Base-by-base conservation (phyloP, 2,329 filamentous ascomycete genomes). In the Talaromyces sp. region DNA sequence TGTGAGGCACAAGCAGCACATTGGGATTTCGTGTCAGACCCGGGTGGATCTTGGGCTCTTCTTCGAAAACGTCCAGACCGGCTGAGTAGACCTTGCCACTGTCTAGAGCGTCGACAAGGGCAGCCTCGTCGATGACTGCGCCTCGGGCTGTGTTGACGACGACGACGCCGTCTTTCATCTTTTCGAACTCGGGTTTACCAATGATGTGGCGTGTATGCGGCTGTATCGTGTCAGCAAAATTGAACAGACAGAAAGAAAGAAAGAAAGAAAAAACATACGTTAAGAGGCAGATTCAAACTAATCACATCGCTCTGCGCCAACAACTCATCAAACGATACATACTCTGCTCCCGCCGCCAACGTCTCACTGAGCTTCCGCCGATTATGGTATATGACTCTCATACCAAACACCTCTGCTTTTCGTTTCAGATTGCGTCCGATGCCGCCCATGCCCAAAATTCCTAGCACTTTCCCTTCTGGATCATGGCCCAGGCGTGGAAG, bases 361-460 rank as follows among this genome's bases (percentile, higher is more conserved):
- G 87, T 85, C 1, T 82, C 78, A 19, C 75, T 77, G 65, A 95
- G 74, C 67, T 80, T 75, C 1, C 78, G 83, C 8, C 91, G 85
- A 72, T 95, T 95, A 70, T 92, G 81, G 69, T 96, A 95, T 55
- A 87, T 82, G 13, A 90, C 81, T 51, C 75, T 82, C 89, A 95
- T 92, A 11, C 88, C 89, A 71, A 96, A 93, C 0, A 82, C 89
- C 59, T 84, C 81, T 3, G 88, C 89, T 75, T 92, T 92, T 71
- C 80, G 84, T 71, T 88, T 90, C 68, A 95, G 75, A 69, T 92
- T 91, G 39, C 88, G 81, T 0, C 92, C 91, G 63, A 96, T 95
- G 2, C 91, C 90, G 22, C 91, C 91, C 90, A 95, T 93, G 7
- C 91, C 91, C 47, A 96, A 73, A 63, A 96, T 92, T 0, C 91